phyloP scores from a whole-genome alignment of 2,329 filamentous ascomycete species.

The Ceratocystis variospora region DNA sequence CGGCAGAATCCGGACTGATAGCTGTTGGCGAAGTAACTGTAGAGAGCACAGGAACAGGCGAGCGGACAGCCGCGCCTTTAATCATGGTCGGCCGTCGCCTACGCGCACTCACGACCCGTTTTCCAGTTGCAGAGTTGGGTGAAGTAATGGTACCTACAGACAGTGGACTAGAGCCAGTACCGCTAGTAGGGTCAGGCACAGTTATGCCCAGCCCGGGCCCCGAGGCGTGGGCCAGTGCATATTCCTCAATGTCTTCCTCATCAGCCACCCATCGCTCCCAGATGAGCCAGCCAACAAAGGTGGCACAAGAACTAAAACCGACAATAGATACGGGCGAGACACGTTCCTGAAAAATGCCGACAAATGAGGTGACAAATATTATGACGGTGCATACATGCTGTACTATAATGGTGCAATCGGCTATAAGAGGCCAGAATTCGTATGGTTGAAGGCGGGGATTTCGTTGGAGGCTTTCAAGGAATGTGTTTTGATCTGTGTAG shows the following conservation, averaged over 20 bases:
- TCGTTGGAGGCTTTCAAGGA: slow-evolving; percentile 86
- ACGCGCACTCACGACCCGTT: slow-evolving; percentile 16
- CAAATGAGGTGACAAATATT: slow-evolving; percentile 89
- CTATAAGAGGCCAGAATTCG: slow-evolving; percentile 94
- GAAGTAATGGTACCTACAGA: not conserved
- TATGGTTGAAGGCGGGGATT: slow-evolving; percentile 91
- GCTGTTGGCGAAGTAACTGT: slow-evolving; percentile 28
- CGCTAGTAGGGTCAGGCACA: not conserved
- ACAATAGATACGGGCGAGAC: slow-evolving; percentile 86
- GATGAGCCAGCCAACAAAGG: slow-evolving; percentile 73
- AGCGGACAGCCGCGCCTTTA: slow-evolving; percentile 19
- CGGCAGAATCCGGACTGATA: slow-evolving; percentile 29
- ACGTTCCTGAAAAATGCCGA: slow-evolving; percentile 73
- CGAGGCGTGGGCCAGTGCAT: slow-evolving; percentile 23
- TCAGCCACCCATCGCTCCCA: slow-evolving; percentile 85
- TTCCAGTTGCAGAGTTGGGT: slow-evolving; percentile 14
- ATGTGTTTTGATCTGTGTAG: slow-evolving; percentile 93
- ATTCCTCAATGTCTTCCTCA: slow-evolving; percentile 41
- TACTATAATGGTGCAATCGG: slow-evolving; percentile 89
- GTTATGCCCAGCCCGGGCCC: slow-evolving; percentile 23
- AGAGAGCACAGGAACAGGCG: slow-evolving; percentile 18
- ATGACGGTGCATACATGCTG: slow-evolving; percentile 92
- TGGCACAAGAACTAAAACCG: slow-evolving; percentile 67
- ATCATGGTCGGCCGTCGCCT: slow-evolving; percentile 18
- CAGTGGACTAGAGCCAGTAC: not conserved